Evolutionary conservation across 2,329 filamentous ascomycete species (phyloP).

Genomic region (Seiridium cupressi): DNA sequence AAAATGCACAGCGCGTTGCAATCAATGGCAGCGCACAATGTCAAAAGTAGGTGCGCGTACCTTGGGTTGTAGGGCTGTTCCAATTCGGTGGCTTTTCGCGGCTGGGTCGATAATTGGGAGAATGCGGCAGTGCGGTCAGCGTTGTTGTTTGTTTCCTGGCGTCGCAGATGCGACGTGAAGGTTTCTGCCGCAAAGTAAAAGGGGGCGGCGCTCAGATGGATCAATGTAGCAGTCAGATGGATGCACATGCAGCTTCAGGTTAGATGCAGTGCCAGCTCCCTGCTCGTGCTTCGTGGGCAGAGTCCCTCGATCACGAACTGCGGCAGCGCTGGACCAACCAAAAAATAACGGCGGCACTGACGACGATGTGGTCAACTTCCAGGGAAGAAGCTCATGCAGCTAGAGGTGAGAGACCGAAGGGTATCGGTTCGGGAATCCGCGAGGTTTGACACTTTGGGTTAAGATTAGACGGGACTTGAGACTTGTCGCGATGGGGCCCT

Average conservation of each 20-base stretch:
- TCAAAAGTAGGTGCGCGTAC: neutral
- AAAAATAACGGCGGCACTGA: neutral
- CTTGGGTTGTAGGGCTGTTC: neutral
- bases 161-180: neutral
- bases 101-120: neutral
- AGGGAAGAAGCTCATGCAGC: constrained; percentile 1
- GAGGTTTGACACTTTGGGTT: constrained; percentile 4
- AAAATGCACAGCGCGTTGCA: neutral
- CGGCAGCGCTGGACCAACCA: neutral
- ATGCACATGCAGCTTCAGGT: too few species aligned
- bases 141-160: neutral
- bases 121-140: neutral
- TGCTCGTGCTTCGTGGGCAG: too few species aligned
- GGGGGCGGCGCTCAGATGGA: neutral
- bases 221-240: neutral
- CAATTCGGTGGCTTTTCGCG: neutral
- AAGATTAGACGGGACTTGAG: constrained; percentile 8
- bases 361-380: neutral
- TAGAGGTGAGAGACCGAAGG: neutral
- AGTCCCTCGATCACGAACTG: neutral
- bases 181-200: constrained; percentile 4
- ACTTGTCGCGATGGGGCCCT: neutral
- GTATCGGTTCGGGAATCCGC: neutral
- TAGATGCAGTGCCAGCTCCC: too few species aligned
- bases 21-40: neutral